phyloP scores from a whole-genome alignment of 345 rosid genomes.

The Jatropha curcas region DNA sequence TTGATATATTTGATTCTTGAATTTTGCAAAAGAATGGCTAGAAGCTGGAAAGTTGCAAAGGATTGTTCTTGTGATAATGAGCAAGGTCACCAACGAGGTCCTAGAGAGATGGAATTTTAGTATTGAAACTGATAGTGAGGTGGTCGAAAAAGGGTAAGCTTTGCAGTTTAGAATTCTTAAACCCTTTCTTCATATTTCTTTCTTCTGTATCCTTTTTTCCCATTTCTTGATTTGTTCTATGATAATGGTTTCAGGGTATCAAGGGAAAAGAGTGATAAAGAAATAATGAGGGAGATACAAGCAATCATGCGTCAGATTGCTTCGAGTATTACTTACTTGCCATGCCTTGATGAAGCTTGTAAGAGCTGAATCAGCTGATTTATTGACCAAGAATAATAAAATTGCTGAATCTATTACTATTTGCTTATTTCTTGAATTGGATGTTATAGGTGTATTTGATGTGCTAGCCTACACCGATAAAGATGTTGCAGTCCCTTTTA shows the following conservation, averaged over 20 bases:
- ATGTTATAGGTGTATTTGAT: slow-evolving; percentile 77
- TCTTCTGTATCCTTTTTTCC: neutral
- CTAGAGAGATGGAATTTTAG: slow-evolving; percentile 95
- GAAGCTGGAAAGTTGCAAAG: slow-evolving; percentile 90
- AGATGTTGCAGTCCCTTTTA: slow-evolving; percentile 89
- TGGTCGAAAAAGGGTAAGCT: slow-evolving; percentile 77
- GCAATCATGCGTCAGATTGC: slow-evolving; percentile 96
- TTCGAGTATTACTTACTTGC: slow-evolving; percentile 90
- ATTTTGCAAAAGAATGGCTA: slow-evolving; percentile 69
- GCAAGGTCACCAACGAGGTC: slow-evolving; percentile 77
- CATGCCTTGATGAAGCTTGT: slow-evolving; percentile 96
- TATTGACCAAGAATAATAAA: neutral
- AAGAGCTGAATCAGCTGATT: slow-evolving; percentile 18
- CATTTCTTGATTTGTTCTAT: slow-evolving; percentile 5
- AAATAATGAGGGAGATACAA: slow-evolving; percentile 95
- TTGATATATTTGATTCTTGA: slow-evolving; percentile 15
- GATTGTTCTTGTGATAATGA: slow-evolving; percentile 84
- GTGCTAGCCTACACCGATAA: slow-evolving; percentile 89
- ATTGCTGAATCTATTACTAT: too few relatives aligned
- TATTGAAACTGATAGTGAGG: slow-evolving; percentile 76
- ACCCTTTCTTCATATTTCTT: neutral
- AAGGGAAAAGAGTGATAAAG: slow-evolving; percentile 94
- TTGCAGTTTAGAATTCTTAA: neutral
- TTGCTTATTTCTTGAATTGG: slow-evolving; percentile 5
- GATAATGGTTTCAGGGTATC: slow-evolving; percentile 51